Conservation (phyloP, 1,284 basidiomycete genomes). For the Phenoliferia sp. region DNA sequence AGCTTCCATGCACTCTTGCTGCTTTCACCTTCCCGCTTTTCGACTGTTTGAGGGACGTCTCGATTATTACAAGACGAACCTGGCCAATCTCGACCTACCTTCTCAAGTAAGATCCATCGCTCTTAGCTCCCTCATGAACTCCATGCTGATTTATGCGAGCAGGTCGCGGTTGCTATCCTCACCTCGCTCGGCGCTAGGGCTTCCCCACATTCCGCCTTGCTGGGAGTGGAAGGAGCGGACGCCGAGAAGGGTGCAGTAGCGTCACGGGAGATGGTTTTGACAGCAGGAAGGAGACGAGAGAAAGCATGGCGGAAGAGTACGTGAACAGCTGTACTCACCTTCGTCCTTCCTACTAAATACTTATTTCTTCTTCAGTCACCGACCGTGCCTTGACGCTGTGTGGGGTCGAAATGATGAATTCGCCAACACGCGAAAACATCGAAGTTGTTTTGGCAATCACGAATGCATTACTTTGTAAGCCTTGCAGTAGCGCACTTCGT, state of each 20-base stretch:
- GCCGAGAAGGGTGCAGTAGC: constrained; percentile 16
- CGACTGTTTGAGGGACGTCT: neutral
- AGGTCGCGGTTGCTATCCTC: constrained; percentile 28
- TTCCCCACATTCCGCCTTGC: constrained; percentile 26
- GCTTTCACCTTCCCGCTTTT: constrained; percentile 31
- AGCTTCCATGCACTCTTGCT: constrained; percentile 32
- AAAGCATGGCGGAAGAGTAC: constrained; percentile 30
- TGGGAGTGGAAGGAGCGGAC: constrained; percentile 29
- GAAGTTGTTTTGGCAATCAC: constrained; percentile 26
- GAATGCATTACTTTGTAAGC: constrained; percentile 28
- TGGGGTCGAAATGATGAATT: constrained; percentile 20
- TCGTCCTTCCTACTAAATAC: no score
- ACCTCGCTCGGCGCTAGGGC: constrained; percentile 30
- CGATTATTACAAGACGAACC: constrained; percentile 16
- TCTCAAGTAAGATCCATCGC: constrained; percentile 4
- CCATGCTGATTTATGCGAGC: neutral
- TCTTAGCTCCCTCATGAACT: neutral
- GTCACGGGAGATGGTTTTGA: constrained; percentile 21
- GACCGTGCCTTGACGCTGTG: neutral
- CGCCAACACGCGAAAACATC: constrained; percentile 18
- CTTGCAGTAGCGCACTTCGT: neutral
- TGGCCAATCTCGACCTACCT: constrained; percentile 19
- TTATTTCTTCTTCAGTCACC: constrained; percentile 13
- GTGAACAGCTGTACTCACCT: constrained; percentile 24
- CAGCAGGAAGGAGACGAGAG: constrained; percentile 24